Evolutionary conservation across 192 early-diverging fungal genomes (phyloP), one percentile per base, ranked within the genome.

Genomic region (Backusella liffmaniae): DNA sequence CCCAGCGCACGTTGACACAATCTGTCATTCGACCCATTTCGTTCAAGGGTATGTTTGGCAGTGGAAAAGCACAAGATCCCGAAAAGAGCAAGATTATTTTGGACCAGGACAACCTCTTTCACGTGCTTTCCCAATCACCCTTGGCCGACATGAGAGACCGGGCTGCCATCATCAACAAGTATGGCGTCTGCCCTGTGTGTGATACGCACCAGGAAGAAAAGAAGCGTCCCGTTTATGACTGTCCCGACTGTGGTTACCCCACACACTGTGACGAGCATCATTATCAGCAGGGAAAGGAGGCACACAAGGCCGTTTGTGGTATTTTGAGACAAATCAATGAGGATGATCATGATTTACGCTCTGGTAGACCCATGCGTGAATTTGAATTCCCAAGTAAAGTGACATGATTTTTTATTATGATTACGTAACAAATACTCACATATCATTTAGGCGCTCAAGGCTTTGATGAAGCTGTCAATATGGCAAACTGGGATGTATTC

Each of bases 321-420:
- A 81, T 83, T 18, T 80, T 94, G 62, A 85, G 90, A 66, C 90
- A 93, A 82, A 85, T 87, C 49, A 93, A 92, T 79, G 89, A 91
- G 80, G 93, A 94, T 79, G 92, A 93, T 70, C 91, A 94, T 72
- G 92, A 94, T 81, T 86, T 94, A 66, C 87, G 91, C 76, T 92
- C 90, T 29, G 92, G 91, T 13, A 86, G 92, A 69, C 84, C 82
- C 36, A 86, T 94, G 88, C 86, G 82, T 56, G 93, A 94, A 84
- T 92, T 93, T 80, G 92, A 92, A 73, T 94, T 94, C 75, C 93
- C 92, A 77, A 74, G 87, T 86, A 86, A 71, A 73, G 75, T 70
- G 56, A 67, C 29, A 26, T 30, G 16, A 49, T 29, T 1, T n/a
- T 71, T 76, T 30, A 0, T n/a, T 32, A 32, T 32, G 32, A 32